Evolutionary conservation across 139 green algal species (phyloP), one percentile per base, ranked within the genome.

Genomic region (Closterium sp.): DNA sequence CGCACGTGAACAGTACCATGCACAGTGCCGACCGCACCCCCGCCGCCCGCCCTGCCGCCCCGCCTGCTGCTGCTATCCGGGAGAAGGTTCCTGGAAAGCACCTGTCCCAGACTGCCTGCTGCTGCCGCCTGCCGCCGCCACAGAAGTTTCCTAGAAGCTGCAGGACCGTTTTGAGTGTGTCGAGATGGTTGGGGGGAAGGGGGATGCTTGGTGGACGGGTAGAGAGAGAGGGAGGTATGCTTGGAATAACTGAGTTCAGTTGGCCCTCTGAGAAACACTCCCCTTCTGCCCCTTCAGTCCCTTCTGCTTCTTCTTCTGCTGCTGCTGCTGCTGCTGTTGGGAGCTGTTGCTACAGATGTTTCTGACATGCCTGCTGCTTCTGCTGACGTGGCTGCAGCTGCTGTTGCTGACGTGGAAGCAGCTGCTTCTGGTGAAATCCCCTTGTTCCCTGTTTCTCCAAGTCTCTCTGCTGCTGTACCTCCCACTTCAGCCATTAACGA

Each of bases 1-100:
- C 93, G 28, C 91, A 93, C 42, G 45, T 93, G 91, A 86, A 93
- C 21, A 93, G 38, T 30, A 93, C 38, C 91, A 93, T 93, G 88
- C 88, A 93, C n/a, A 93, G 89, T 89, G 91, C 88, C 31, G 21
- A 89, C 29, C 93, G 91, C 38, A 93, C 31, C 24, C 31, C 89
- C 0, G n/a, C 31, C 27, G 24, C 89, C 27, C n/a, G 22, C 19
- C 90, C 90, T 22, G 19, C 90, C 17, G 90, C 90, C 27, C 90
- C 27, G 1, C 34, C 84, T 27, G 86, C 27, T 24, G 62, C 62
- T 24, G 17, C 62, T 27, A 79, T 22, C 17, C 62, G 62, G 62
- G 62, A 22, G 24, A 92, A 86, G 22, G 90, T 92, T 91, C 70
- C 42, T 29, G 91, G 91, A 42, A 93, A 88, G 88, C 88, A 92